A percentile compares a stretch with the other conserved stretches of the same genome.
These are phyloP conservation scores for Psilocybe subaeruginosa DNA, from an alignment of 768 basidiomycete genomes.

Conservation along the genomic window DNA sequence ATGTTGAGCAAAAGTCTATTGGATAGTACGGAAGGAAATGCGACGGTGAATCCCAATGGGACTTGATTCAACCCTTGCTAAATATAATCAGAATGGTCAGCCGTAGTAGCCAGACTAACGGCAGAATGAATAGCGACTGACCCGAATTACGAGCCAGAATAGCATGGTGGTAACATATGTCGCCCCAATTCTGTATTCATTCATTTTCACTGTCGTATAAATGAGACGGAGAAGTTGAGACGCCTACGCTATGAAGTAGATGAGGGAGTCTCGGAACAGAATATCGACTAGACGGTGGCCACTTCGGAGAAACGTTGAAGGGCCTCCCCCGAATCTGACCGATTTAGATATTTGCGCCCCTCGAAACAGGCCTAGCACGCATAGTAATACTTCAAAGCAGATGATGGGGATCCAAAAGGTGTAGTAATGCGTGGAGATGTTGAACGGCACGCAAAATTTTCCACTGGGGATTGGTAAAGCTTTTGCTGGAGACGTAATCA, in stretches of 20 bases:
- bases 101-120: neutral
- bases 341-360: neutral
- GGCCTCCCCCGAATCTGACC: neutral
- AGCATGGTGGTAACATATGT: neutral
- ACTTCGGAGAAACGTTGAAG: neutral
- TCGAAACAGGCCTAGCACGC: neutral
- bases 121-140: neutral
- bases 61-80: neutral
- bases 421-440: neutral
- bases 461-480: neutral
- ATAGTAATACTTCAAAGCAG: neutral
- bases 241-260: slow-evolving; percentile 7
- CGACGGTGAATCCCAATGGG: neutral
- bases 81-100: neutral
- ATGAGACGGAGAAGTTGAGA: neutral
- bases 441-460: neutral
- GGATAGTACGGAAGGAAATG: neutral
- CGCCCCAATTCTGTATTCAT: neutral
- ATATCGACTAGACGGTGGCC: neutral
- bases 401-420: slow-evolving; percentile 1
- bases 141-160: neutral
- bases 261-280: slow-evolving; percentile 2
- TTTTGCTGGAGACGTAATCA: neutral
- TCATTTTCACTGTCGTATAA: neutral
- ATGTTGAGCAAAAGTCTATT: slow-evolving; percentile 2